Percentiles rank a stretch among this genome's conserved stretches.
Conservation (phyloP, 2,329 filamentous ascomycete species). For the Teratosphaeria epicoccoides region DNA sequence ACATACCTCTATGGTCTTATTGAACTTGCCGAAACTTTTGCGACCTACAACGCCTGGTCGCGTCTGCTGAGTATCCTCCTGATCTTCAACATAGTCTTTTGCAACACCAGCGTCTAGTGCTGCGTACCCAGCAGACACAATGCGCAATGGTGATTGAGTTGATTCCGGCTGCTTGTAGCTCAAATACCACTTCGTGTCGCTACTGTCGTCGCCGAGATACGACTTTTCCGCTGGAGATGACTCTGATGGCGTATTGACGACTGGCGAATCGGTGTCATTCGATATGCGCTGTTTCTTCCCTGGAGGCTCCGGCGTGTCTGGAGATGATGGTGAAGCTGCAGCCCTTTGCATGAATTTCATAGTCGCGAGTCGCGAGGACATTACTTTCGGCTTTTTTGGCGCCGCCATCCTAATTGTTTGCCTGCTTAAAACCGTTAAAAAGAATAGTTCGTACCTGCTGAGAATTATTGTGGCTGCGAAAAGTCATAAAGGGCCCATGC, state of each 20-base stretch:
- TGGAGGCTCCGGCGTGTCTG: slow-evolving; percentile 40
- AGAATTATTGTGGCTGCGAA: no score
- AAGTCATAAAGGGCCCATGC: no score
- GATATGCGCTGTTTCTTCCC: slow-evolving; percentile 55
- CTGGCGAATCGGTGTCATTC: slow-evolving; percentile 13
- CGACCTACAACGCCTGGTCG: slow-evolving; percentile 28
- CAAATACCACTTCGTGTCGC: slow-evolving; percentile 68
- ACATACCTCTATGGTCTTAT: slow-evolving; percentile 27
- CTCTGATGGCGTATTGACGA: slow-evolving; percentile 44
- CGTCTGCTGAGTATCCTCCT: slow-evolving; percentile 25
- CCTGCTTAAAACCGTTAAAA: neutral
- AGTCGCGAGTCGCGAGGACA: slow-evolving; percentile 79
- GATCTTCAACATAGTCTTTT: slow-evolving; percentile 9
- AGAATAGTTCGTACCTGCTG: no score
- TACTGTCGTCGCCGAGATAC: slow-evolving; percentile 42
- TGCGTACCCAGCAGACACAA: slow-evolving; percentile 54
- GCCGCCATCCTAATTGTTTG: slow-evolving; percentile 8
- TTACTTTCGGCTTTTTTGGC: slow-evolving; percentile 51
- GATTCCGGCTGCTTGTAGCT: slow-evolving; percentile 40
- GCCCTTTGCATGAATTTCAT: slow-evolving; percentile 99
- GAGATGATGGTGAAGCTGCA: slow-evolving; percentile 46
- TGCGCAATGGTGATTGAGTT: slow-evolving; percentile 34
- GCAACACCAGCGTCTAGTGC: slow-evolving; percentile 32
- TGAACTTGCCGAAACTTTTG: slow-evolving; percentile 43
- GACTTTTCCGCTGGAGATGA: slow-evolving; percentile 45